A percentile compares a stretch with the other conserved stretches of the same genome.
phyloP scores from a whole-genome alignment of 164 flowering plant species.

The Warburgia ugandensis region DNA sequence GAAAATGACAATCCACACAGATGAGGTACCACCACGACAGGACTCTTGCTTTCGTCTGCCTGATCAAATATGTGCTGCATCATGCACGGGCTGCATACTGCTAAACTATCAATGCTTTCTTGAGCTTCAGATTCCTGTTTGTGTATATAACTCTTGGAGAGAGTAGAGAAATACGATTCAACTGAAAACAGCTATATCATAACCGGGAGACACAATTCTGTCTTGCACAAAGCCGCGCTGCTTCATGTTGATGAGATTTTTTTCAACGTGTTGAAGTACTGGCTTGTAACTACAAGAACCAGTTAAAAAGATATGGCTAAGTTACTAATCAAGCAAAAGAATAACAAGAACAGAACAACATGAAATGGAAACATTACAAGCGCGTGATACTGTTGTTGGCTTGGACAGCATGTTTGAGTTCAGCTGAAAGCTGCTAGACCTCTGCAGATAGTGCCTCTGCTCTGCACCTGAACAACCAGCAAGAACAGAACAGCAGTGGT shows the following conservation, averaged over 20 bases:
- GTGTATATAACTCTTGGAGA: no score
- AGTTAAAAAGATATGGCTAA: background rate
- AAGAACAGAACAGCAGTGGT: background rate
- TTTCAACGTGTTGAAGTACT: slow-evolving; percentile 79
- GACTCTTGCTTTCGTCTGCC: no score
- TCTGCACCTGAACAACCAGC: slow-evolving; percentile 58
- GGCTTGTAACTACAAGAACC: slow-evolving; percentile 76
- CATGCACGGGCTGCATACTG: no score
- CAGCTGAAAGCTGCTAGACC: slow-evolving; percentile 74
- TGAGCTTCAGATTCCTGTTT: no score
- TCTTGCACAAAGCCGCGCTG: slow-evolving; percentile 54
- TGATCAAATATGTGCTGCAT: no score
- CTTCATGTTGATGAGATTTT: slow-evolving; percentile 80
- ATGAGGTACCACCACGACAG: no score
- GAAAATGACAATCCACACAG: no score
- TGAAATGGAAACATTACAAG: slow-evolving; percentile 32
- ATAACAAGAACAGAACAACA: background rate
- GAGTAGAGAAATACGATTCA: no score
- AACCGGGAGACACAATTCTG: slow-evolving; percentile 53
- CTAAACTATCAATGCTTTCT: no score
- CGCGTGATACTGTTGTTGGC: slow-evolving; percentile 69
- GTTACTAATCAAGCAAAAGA: background rate
- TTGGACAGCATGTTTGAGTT: slow-evolving; percentile 68
- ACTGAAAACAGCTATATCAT: no score
- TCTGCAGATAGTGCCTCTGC: slow-evolving; percentile 82